phyloP scores from a whole-genome alignment of 1,139 yeast genomes.

The Citeromyces hawaiiensis region DNA sequence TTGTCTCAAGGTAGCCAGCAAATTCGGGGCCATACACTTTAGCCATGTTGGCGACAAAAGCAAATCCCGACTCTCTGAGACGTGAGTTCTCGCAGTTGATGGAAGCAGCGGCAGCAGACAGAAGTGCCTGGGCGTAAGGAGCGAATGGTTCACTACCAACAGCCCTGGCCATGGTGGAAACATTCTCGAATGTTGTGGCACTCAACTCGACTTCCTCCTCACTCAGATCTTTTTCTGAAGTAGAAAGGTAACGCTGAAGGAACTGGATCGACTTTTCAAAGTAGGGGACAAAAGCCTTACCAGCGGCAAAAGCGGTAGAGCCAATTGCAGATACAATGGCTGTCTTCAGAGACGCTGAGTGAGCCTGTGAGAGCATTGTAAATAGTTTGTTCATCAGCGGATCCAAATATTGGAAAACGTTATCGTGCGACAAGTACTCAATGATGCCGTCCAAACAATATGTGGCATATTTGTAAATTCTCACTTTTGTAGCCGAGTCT shows the following conservation, averaged over 20 bases:
- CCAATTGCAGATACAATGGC: constrained; percentile 95
- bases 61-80: constrained; percentile 88
- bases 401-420: constrained; percentile 68
- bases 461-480: constrained; percentile 85
- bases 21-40: constrained; percentile 88
- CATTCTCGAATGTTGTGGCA: constrained; percentile 85
- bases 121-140: constrained; percentile 76
- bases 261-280: constrained; percentile 70
- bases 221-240: constrained; percentile 50
- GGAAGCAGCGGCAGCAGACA: constrained; percentile 77
- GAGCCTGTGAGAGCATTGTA: constrained; percentile 60
- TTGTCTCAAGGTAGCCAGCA: constrained; percentile 69
- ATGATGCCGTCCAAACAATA: constrained; percentile 82
- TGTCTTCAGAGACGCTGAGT: constrained; percentile 58
- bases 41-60: constrained; percentile 91
- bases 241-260: constrained; percentile 68
- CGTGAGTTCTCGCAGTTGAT: constrained; percentile 69
- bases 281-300: constrained; percentile 76
- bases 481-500: constrained; percentile 73
- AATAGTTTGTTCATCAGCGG: constrained; percentile 85
- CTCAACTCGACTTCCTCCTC: constrained; percentile 77
- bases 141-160: constrained; percentile 86
- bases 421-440: constrained; percentile 84
- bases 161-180: constrained; percentile 93
- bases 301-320: constrained; percentile 92